Base-by-base conservation (phyloP, 108 stramenopile species). In the Thalassiosira profunda region DNA sequence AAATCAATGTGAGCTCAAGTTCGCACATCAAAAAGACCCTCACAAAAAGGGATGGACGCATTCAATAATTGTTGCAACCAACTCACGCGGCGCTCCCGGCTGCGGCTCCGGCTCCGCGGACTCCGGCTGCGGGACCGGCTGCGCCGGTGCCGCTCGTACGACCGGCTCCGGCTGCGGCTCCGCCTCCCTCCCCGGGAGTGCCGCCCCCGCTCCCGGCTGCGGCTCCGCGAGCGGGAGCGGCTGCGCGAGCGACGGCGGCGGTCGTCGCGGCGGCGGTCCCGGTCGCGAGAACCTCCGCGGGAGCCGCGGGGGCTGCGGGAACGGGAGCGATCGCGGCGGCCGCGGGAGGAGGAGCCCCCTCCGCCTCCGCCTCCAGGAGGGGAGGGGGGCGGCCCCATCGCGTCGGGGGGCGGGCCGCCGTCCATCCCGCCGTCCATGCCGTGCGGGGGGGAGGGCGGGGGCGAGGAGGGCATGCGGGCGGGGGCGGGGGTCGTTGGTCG, bases 31-130 rank as follows among this genome's bases (percentile, higher is more conserved):
- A 52, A 52, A 52, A 52, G 34, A 52, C 4, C 33, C 33, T 0
- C 14, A 10, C 26, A 59, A 37, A 59, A 9, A 26, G 15, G 21
- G 45, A 11, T 54, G 28, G 4, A 6, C 6, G 43, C 28, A 41
- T 23, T 3, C 31, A n/a, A 64, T 46, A 9, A 57, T 34, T 42
- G 42, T 6, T 59, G 38, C 54, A 52, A 43, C 17, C 29, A 20
- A n/a, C 43, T 18, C 37, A 31, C n/a, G 24, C 48, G 18, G n/a
- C 73, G 63, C 24, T 65, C 55, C 23, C 72, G 66, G 30, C 70
- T 65, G 0, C 55, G 56, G 11, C 78, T 74, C 25, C 72, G 66
- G 24, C 67, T 45, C 12, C 41, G 28, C 0, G 64, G 28, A 1
- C 47, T 31, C 7, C 46, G 48, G 20, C 47, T 47, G 43, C 56